Evolutionary conservation across 108 stramenopile species (phyloP), one percentile per base, ranked within the genome.

Genomic region (Chaetoceros muelleri): DNA sequence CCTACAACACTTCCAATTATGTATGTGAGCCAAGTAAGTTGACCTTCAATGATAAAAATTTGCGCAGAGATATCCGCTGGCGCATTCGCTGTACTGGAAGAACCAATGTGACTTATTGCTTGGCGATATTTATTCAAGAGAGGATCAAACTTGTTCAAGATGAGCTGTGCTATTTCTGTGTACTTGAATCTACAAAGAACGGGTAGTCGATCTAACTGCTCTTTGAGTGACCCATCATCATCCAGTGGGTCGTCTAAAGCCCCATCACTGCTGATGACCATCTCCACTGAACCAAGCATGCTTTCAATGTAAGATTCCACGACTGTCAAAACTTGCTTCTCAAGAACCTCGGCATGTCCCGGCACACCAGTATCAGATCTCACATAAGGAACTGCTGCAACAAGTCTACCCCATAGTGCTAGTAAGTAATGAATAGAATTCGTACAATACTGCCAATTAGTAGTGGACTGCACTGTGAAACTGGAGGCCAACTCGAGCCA

Each of bases 301-400:
- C 89, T 87, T 27, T 88, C 85, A 34, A 98, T 80, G 66, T 98
- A 95, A 22, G 90, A 78, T 64, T 95, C 82, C 17, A 89, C 76
- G 44, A 95, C 93, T 30, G 76, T 67, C 61, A 95, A 57, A n/a
- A 94, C 87, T 60, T 91, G 91, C 44, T 78, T 88, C 73, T 93
- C 87, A 58, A 95, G 69, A 24, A 77, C 79, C 50, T 91, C 77
- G 19, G 82, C 84, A 68, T 95, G 94, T 25, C 86, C 85, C 52
- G 80, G 87, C 3, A 80, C 84, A 21, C 89, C 95, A 10, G 89
- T 74, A 44, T 95, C 94, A 20, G 90, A 80, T 48, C 94, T 75
- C 28, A 98, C 92, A 67, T 98, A 97, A 0, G 98, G 98, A 24
- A 98, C 89, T n/a, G 98, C 98, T 3, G 95, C 92, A 24, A 97